Evolutionary conservation across 768 basidiomycete species (phyloP), one percentile per base, ranked within the genome.

Genomic region (Russula lepida): DNA sequence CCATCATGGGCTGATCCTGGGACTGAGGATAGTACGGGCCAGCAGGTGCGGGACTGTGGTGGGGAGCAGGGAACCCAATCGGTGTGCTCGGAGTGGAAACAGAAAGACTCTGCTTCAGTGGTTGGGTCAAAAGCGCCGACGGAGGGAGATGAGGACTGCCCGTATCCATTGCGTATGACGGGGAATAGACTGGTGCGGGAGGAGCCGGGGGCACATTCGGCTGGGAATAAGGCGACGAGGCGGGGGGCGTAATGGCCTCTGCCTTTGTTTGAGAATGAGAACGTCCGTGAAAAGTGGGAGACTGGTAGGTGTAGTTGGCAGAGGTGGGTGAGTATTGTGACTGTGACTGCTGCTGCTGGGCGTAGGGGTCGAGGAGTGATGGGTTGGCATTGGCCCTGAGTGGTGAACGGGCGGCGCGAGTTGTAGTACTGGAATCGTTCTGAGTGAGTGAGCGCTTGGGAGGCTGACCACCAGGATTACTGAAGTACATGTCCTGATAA

Each of bases 81-180:
- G 88, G 89, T 0, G 88, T 90, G 43, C 82, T 77, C 19, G 89
- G 89, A 33, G 80, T 83, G 1, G 89, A 89, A 44, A 78, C 67
- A 7, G 86, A 83, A n/a, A 46, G 35, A 35, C 76, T 75, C 65
- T 79, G 80, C 67, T 83, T 80, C 55, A 74, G 68, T 48, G 81
- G 74, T 48, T 74, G 68, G 64, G 80, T 80, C 23, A 82, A 84
- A 12, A 79, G 68, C 66, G 79, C 81, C 59, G 73, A 76, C 69
- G 78, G 80, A 30, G 71, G 73, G 43, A 74, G 85, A 61, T 83
- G 81, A 19, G 86, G 84, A 68, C 82, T 85, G 32, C 83, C 77
- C 0, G 84, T 81, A 46, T 85, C 83, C 82, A 87, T 85, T 9
- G 81, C 65, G 68, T 85, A 88, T 9, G 77, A 71, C 3, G 79